Evolutionary conservation across 805 yeast species (phyloP).

Genomic region (Lachancea cidri): DNA sequence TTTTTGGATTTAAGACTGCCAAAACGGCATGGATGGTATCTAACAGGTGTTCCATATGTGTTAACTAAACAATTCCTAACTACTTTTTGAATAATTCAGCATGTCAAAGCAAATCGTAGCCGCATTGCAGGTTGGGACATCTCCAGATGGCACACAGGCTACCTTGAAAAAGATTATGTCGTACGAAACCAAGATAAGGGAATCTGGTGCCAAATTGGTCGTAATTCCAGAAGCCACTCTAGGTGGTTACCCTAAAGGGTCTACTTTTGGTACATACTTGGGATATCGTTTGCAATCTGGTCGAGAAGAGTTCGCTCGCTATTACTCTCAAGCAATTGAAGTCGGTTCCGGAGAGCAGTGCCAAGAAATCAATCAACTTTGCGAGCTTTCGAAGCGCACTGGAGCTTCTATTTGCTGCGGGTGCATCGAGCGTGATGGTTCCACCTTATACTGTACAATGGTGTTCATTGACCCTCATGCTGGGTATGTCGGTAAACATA

Average conservation of each 20-base stretch:
- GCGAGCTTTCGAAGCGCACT: conserved; percentile 32
- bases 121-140: conserved; percentile 41
- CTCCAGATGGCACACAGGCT: conserved; percentile 34
- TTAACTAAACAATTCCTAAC: no score
- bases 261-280: conserved; percentile 38
- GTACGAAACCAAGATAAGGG: conserved; percentile 34
- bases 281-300: conserved; percentile 41
- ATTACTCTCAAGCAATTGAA: conserved; percentile 33
- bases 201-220: conserved; percentile 33
- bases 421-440: conserved; percentile 37
- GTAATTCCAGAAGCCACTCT: conserved; percentile 43
- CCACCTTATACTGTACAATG: conserved; percentile 39
- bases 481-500: conserved; percentile 39
- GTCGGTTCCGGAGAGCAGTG: conserved; percentile 31
- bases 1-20: no score
- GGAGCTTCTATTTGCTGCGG: conserved; percentile 37
- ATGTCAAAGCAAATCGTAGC: conserved; percentile 35
- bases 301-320: conserved; percentile 36
- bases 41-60: no score
- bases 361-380: conserved; percentile 33
- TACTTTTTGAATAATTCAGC: no score
- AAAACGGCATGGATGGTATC: no score
- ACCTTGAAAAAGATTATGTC: conserved; percentile 37
- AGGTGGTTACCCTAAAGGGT: conserved; percentile 46
- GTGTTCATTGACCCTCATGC: conserved; percentile 36